Percentiles rank a stretch among this genome's conserved stretches.
phyloP scores from a whole-genome alignment of 1,284 basidiomycete genomes.

The Anthracocystis panici-leucophaei region DNA sequence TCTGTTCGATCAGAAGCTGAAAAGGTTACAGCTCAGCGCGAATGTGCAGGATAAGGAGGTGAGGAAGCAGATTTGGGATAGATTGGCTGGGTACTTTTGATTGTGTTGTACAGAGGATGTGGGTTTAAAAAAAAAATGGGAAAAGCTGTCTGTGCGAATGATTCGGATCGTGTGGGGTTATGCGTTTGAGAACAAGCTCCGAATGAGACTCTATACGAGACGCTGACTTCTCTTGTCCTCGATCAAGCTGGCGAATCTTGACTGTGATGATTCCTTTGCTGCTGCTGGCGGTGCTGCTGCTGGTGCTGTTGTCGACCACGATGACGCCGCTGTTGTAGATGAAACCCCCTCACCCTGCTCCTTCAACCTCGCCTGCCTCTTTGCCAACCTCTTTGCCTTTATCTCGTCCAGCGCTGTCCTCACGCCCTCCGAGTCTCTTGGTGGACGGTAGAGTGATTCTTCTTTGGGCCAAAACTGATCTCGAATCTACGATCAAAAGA shows the following conservation, averaged over 20 bases:
- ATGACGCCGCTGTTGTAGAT: not conserved
- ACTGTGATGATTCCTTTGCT: not conserved
- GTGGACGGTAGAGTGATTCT: conserved; percentile 55
- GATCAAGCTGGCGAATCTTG: conserved; percentile 14
- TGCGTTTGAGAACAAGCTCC: not conserved
- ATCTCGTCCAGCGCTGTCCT: conserved; percentile 52
- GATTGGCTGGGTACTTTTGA: conserved; percentile 36
- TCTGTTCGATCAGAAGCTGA: conserved; percentile 36
- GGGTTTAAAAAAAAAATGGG: not conserved
- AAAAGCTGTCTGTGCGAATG: not conserved
- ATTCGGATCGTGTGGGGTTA: not conserved
- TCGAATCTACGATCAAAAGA: conserved; percentile 29
- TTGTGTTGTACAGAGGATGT: not conserved
- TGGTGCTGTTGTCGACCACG: not conserved
- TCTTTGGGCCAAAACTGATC: conserved; percentile 63
- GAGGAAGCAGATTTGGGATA: conserved; percentile 29
- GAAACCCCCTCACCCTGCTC: conserved; percentile 14
- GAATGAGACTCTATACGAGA: conserved; percentile 7
- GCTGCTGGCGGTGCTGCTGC: not conserved
- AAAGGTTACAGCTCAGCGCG: conserved; percentile 26
- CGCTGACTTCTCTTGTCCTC: conserved; percentile 21
- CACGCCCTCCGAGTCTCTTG: conserved; percentile 48
- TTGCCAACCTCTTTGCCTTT: conserved; percentile 47
- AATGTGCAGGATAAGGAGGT: conserved; percentile 28
- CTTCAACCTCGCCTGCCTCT: conserved; percentile 31